phyloP scores from a whole-genome alignment of 805 yeast genomes.

The Pichia scutulata region DNA sequence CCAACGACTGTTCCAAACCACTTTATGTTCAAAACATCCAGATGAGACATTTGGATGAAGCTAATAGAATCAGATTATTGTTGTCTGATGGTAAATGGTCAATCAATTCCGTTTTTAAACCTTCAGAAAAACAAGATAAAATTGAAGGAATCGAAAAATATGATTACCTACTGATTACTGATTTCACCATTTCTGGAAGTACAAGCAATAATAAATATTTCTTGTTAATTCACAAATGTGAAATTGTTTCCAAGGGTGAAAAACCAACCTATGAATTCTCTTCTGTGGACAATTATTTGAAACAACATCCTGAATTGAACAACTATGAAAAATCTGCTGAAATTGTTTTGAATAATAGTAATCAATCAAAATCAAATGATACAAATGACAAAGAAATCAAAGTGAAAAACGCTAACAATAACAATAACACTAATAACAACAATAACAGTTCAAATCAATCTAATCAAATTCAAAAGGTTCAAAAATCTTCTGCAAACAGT shows the following conservation, averaged over 20 bases:
- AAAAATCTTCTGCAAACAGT: background rate
- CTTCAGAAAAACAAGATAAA: conserved; percentile 29
- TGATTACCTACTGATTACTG: conserved; percentile 13
- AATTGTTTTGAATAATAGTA: background rate
- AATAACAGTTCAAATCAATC: too few relatives aligned
- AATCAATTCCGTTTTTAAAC: conserved; percentile 47
- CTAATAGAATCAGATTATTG: conserved; percentile 38
- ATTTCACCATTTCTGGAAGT: conserved; percentile 19
- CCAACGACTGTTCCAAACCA: conserved; percentile 15
- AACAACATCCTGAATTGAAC: conserved; percentile 50
- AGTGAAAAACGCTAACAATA: too few relatives aligned
- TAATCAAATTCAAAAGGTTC: conserved; percentile 10
- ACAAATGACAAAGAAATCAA: too few relatives aligned
- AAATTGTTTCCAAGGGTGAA: conserved; percentile 31
- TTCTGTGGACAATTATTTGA: conserved; percentile 48
- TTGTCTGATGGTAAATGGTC: conserved; percentile 45
- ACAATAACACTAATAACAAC: background rate
- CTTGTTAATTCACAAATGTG: conserved; percentile 22
- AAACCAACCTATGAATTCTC: conserved; percentile 10
- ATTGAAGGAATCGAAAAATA: conserved; percentile 22
- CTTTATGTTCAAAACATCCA: conserved; percentile 27
- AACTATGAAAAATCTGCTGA: conserved; percentile 13
- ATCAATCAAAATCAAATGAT: background rate
- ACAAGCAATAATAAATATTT: conserved; percentile 20
- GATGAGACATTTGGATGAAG: conserved; percentile 26